phyloP scores from a whole-genome alignment of 2,329 filamentous ascomycete genomes.

The Talaromyces sp. region DNA sequence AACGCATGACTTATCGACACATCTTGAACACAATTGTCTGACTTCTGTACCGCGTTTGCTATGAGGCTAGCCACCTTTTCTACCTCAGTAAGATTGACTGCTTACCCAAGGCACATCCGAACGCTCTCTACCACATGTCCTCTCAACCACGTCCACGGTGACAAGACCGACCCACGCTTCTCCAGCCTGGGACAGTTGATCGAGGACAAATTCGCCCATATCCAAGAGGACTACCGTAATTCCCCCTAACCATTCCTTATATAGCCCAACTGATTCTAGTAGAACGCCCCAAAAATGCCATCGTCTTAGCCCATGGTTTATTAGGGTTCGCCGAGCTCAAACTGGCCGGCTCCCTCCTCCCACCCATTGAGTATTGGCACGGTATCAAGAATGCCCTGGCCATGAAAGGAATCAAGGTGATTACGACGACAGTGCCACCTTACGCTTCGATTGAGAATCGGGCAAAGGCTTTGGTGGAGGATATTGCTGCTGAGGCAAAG shows the following conservation, averaged over 20 bases:
- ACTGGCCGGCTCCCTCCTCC: constrained; percentile 52
- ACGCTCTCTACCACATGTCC: not conserved
- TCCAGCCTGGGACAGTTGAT: constrained; percentile 53
- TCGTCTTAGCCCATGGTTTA: constrained; percentile 63
- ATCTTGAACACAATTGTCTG: not conserved
- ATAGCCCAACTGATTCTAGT: constrained; percentile 5
- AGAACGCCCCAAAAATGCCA: constrained; percentile 53
- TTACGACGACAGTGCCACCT: constrained; percentile 58
- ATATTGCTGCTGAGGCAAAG: constrained; percentile 51
- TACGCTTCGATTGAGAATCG: constrained; percentile 59
- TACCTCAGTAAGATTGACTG: not conserved
- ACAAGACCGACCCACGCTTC: constrained; percentile 46
- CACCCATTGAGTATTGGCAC: constrained; percentile 62
- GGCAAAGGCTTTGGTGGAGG: constrained; percentile 52
- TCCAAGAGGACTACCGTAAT: constrained; percentile 57
- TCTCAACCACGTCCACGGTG: not conserved
- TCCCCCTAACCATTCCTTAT: not conserved
- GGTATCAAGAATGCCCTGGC: constrained; percentile 59
- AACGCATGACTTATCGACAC: not conserved
- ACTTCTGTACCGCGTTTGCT: not conserved
- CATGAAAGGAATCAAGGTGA: constrained; percentile 57
- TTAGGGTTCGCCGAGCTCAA: constrained; percentile 63
- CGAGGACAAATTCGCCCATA: constrained; percentile 59
- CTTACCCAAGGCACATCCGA: not conserved
- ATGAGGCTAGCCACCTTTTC: constrained; percentile 3